phyloP scores from a whole-genome alignment of 2,329 filamentous ascomycete species.

The Aaosphaeria pasadenensis region DNA sequence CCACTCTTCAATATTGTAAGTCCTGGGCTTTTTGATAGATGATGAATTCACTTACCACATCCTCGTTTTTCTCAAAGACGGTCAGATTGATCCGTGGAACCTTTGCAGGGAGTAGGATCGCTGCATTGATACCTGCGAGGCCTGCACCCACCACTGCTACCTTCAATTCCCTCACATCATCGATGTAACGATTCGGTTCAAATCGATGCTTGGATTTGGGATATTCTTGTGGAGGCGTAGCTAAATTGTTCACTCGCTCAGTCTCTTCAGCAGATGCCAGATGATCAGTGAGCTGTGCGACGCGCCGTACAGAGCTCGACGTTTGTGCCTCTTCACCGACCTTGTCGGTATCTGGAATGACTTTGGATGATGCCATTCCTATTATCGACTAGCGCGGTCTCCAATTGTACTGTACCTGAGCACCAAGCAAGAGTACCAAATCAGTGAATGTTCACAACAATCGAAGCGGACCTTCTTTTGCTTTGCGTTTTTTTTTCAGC shows the following conservation, averaged over 20 bases:
- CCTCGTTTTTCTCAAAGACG: constrained; percentile 49
- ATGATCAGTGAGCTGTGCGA: constrained; percentile 24
- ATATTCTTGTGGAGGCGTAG: constrained; percentile 17
- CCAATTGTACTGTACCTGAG: too few species aligned
- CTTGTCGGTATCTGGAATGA: neutral
- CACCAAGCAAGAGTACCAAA: too few species aligned
- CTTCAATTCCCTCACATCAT: constrained; percentile 31
- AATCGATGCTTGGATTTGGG: constrained; percentile 24
- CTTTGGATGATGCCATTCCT: neutral
- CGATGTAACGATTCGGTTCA: constrained; percentile 24
- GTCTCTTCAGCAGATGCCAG: constrained; percentile 17
- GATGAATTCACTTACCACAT: constrained; percentile 16
- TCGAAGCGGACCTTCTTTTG: too few species aligned
- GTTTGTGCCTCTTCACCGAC: neutral
- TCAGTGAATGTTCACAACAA: too few species aligned
- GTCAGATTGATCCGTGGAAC: constrained; percentile 63
- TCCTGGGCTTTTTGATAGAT: neutral
- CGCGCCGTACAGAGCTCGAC: constrained; percentile 18
- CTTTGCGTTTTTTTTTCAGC: too few species aligned
- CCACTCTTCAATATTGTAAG: constrained; percentile 11
- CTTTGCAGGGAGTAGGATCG: constrained; percentile 64
- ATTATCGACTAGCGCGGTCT: too few species aligned
- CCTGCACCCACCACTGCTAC: constrained; percentile 66
- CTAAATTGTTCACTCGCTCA: constrained; percentile 9
- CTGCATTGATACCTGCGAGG: constrained; percentile 61